A percentile compares a stretch with the other conserved stretches of the same genome.
These are phyloP conservation scores for Rhizopogon vinicolor DNA, from an alignment of 768 basidiomycete genomes.

Conservation along the genomic window DNA sequence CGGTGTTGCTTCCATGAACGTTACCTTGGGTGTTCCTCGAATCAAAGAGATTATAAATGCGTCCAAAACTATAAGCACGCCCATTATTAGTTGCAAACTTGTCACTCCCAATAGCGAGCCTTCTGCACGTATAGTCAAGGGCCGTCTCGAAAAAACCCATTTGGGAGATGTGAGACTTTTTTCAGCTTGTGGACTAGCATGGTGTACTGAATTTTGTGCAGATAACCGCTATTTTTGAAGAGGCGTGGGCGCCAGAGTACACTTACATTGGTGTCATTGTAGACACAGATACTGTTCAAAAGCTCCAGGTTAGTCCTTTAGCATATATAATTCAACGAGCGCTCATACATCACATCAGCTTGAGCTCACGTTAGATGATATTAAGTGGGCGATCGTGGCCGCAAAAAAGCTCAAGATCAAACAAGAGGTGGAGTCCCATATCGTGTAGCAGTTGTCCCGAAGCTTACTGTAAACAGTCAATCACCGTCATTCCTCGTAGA, in stretches of 20 bases:
- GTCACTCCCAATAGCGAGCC: constrained; percentile 81
- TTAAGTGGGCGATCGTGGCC: constrained; percentile 86
- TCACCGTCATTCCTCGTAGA: constrained; percentile 70
- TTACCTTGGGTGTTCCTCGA: constrained; percentile 98
- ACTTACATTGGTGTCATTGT: constrained; percentile 93
- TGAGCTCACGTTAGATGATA: constrained; percentile 87
- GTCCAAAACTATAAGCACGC: constrained; percentile 94
- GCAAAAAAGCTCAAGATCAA: constrained; percentile 92
- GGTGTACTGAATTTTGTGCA: constrained; percentile 23
- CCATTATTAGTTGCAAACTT: constrained; percentile 96
- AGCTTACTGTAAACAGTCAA: constrained; percentile 41
- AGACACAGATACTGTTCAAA: constrained; percentile 82
- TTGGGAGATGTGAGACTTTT: constrained; percentile 74
- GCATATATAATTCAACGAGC: not conserved
- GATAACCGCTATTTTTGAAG: constrained; percentile 91
- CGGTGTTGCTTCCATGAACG: constrained; percentile 99
- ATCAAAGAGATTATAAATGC: constrained; percentile 99
- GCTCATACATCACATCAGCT: constrained; percentile 44
- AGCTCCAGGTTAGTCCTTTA: constrained; percentile 63
- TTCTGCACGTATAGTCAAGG: constrained; percentile 98
- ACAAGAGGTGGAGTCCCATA: constrained; percentile 51
- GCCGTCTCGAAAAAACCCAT: constrained; percentile 89
- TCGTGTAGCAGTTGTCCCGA: not conserved
- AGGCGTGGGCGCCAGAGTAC: constrained; percentile 91
- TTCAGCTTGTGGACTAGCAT: not conserved